These are phyloP conservation scores for Talaromyces sp. DNA, from an alignment of 2,329 filamentous ascomycete species.

Conservation along the genomic window DNA sequence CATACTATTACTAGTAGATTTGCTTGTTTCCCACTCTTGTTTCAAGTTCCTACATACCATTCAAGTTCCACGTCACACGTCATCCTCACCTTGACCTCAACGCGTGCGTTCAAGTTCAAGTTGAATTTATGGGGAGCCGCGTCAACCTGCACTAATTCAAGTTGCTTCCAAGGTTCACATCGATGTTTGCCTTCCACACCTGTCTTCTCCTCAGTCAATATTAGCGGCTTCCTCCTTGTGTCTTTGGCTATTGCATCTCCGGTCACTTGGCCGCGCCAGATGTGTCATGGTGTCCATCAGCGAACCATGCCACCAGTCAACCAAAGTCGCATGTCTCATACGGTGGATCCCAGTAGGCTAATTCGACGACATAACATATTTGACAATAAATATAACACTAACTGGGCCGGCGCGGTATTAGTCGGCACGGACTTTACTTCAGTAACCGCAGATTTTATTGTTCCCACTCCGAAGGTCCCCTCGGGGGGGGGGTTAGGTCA, in stretches of 20 bases:
- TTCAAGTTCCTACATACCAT: no score
- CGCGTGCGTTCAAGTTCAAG: no score
- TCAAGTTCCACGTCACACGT: no score
- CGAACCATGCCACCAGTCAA: conserved; percentile 3
- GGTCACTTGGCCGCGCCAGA: conserved; percentile 46
- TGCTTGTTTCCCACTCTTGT: no score
- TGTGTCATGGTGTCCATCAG: conserved; percentile 26
- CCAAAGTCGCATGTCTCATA: conserved; percentile 35
- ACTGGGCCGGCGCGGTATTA: conserved; percentile 63
- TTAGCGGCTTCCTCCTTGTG: neutral
- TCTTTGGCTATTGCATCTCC: conserved; percentile 48
- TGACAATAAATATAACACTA: conserved; percentile 54
- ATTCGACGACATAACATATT: conserved; percentile 38
- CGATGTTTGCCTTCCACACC: no score
- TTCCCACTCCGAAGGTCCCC: conserved; percentile 51
- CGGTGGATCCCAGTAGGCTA: conserved; percentile 29
- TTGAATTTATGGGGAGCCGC: no score
- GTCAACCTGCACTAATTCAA: no score
- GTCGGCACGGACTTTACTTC: conserved; percentile 53
- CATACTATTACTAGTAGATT: no score
- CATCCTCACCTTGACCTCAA: no score
- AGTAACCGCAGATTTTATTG: conserved; percentile 56
- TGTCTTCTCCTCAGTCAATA: neutral
- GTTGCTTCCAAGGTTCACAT: no score
- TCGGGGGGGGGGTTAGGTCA: conserved; percentile 34